Conservation (phyloP, 108 stramenopile genomes). For the Conticribra weissflogii region DNA sequence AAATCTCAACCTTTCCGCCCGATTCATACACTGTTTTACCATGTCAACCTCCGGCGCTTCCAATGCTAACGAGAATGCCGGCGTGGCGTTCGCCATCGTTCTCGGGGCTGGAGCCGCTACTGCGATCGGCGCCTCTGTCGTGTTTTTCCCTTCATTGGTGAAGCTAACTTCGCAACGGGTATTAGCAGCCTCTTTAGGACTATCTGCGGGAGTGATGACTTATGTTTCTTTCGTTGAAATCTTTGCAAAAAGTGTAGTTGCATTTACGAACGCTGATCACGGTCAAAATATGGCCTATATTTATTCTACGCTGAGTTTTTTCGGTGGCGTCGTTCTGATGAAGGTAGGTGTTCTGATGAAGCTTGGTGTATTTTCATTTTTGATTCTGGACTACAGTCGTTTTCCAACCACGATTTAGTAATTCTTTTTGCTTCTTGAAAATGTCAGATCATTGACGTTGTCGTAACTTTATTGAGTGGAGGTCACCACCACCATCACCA, state of each 20-base stretch:
- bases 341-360: too few relatives aligned
- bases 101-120: conserved; percentile 59
- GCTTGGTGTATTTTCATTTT: too few relatives aligned
- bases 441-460: conserved; percentile 38
- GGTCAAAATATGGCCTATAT: conserved; percentile 45
- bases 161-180: conserved; percentile 53
- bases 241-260: conserved; percentile 59
- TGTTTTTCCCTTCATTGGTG: conserved; percentile 64
- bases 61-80: conserved; percentile 22
- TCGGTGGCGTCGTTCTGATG: conserved; percentile 68
- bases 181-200: conserved; percentile 68
- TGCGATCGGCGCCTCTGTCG: conserved; percentile 65
- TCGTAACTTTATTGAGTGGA: conserved; percentile 37
- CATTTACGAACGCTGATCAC: conserved; percentile 39
- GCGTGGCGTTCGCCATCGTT: conserved; percentile 54
- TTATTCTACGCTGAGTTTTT: conserved; percentile 66
- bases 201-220: conserved; percentile 84
- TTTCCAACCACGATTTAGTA: too few relatives aligned
- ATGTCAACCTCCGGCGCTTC: too few relatives aligned
- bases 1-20: neutral
- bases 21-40: neutral
- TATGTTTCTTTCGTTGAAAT: conserved; percentile 86
- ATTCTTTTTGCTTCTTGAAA: too few relatives aligned
- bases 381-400: too few relatives aligned
- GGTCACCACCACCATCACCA: conserved; percentile 31